Conservation (phyloP, 257 asterid genomes). For the Solanum piurae region DNA sequence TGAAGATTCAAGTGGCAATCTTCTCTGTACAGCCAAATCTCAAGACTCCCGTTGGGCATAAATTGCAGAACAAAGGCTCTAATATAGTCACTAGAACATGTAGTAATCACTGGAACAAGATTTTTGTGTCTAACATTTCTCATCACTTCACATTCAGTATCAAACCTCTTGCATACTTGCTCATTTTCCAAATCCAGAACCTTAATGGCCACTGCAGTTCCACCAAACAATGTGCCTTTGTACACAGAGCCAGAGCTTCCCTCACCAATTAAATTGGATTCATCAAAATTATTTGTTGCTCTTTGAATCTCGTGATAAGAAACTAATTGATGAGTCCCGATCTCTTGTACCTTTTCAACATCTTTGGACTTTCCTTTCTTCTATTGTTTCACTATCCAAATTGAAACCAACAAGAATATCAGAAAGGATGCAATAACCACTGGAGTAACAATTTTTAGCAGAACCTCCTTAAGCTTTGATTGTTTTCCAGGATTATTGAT, state of each 20-base stretch:
- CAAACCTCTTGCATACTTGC: slow-evolving; percentile 11
- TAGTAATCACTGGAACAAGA: slow-evolving; percentile 21
- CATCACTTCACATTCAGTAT: slow-evolving; percentile 20
- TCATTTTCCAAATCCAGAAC: slow-evolving; percentile 13
- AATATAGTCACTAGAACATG: slow-evolving; percentile 8
- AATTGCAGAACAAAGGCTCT: slow-evolving; percentile 19
- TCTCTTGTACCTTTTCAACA: too few relatives aligned
- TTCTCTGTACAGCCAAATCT: slow-evolving; percentile 9
- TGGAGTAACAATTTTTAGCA: too few relatives aligned
- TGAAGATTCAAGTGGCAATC: background rate
- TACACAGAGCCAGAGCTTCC: slow-evolving; percentile 23
- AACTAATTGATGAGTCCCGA: too few relatives aligned
- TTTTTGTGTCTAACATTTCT: slow-evolving; percentile 18
- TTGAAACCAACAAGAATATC: too few relatives aligned
- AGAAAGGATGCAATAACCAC: too few relatives aligned
- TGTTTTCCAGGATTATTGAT: too few relatives aligned
- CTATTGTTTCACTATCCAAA: too few relatives aligned
- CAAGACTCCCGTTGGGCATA: slow-evolving; percentile 27
- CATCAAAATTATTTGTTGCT: slow-evolving; percentile 23
- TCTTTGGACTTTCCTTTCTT: too few relatives aligned
- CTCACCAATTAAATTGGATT: slow-evolving; percentile 14
- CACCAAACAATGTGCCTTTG: slow-evolving; percentile 8
- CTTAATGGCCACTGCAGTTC: slow-evolving; percentile 12
- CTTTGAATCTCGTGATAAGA: slow-evolving; percentile 8
- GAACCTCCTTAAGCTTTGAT: too few relatives aligned